These are phyloP conservation scores for Colletotrichum scovillei DNA, from an alignment of 2,329 filamentous ascomycete species.

Conservation along the genomic window DNA sequence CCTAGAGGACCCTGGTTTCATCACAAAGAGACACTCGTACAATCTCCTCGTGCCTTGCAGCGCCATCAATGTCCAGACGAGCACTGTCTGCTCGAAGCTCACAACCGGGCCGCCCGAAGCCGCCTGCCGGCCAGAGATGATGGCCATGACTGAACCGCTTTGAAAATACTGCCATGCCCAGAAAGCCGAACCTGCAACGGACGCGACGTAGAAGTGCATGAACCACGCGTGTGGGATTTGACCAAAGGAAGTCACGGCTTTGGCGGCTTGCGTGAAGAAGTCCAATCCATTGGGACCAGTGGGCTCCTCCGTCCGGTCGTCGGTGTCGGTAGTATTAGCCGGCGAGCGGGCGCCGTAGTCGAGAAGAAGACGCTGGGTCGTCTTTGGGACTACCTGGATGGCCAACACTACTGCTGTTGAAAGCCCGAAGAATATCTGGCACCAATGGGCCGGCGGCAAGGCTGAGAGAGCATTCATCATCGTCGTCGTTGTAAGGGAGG, in stretches of 20 bases:
- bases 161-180: conserved; percentile 76
- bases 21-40: conserved; percentile 76
- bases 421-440: conserved; percentile 60
- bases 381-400: conserved; percentile 56
- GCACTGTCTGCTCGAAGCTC: conserved; percentile 69
- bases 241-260: conserved; percentile 48
- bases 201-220: conserved; percentile 84
- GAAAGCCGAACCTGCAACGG: conserved; percentile 75
- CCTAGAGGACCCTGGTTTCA: conserved; percentile 74
- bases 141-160: conserved; percentile 64
- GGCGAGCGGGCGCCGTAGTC: conserved; percentile 62
- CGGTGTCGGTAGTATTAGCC: conserved; percentile 37
- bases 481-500: conserved; percentile 15
- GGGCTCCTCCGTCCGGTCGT: conserved; percentile 21
- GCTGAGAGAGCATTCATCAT: conserved; percentile 1
- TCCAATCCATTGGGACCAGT: conserved; percentile 8
- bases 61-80: conserved; percentile 79
- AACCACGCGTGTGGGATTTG: conserved; percentile 92
- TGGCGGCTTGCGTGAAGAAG: conserved; percentile 18
- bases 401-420: conserved; percentile 52
- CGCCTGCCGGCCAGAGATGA: conserved; percentile 54
- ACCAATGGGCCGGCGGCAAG: conserved; percentile 42
- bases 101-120: conserved; percentile 54
- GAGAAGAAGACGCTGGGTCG: conserved; percentile 57
- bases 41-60: conserved; percentile 81